Evolutionary conservation across 805 yeast species (phyloP), one percentile per base, ranked within the genome.

Genomic region (Kluyveromyces lactis): DNA sequence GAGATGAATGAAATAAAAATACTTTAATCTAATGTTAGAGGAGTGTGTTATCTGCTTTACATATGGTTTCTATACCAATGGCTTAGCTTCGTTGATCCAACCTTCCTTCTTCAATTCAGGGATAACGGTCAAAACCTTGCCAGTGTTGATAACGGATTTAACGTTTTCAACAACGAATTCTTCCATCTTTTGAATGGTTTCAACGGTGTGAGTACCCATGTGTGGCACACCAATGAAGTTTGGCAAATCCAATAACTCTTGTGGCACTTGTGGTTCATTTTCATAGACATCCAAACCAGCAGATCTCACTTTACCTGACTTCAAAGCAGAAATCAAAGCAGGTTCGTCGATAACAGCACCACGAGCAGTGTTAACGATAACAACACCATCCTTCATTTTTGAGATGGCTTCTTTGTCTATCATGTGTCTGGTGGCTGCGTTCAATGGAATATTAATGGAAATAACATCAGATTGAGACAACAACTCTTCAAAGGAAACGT

Each of bases 221-320:
- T 87, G 97, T 12, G 97, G 97, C 48, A 84, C 66, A 26, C 84
- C 73, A 10, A 82, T 69, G n/a, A 79, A 85, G 46, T 81, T 80
- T 11, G 84, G 82, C 61, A 81, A 62, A 23, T 66, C 64, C 36
- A 72, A 61, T 46, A 83, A 64, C 44, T 81, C 87, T 53, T 71
- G 62, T 31, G 81, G 71, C n/a, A 77, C 81, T 46, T 75, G 54
- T 9, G 94, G 94, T 60, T 83, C 94, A 46, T 67, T 62, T 57
- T 82, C 89, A 57, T 79, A 78, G 21, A 84, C 94, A 52, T 84
- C 94, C 11, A 82, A 54, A 12, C 87, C 94, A 43, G 75, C 81
- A 4, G 81, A 62, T 28, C 77, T 74, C 23, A 84, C 69, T 49
- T 80, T 77, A 13, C 89, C 89, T 2, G 65, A 56, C 50, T 77